These are phyloP conservation scores for Colletotrichum echinochloae DNA, from an alignment of 2,329 filamentous ascomycete species.

Conservation along the genomic window DNA sequence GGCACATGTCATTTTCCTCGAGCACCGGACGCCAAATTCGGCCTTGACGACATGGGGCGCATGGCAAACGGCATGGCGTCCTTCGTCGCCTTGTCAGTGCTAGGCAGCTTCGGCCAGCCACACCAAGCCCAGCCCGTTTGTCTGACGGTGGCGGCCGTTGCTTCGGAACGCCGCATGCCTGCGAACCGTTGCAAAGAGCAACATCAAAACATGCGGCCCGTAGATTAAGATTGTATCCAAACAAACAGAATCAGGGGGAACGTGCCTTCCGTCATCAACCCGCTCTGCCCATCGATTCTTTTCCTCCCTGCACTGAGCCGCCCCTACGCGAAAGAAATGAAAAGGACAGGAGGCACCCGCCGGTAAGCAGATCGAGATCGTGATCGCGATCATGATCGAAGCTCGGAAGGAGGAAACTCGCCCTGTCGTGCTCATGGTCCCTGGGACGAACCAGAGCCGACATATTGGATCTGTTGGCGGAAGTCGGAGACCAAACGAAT, in stretches of 20 bases:
- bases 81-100: slow-evolving; percentile 16
- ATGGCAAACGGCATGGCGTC: slow-evolving; percentile 28
- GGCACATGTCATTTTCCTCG: slow-evolving; percentile 1
- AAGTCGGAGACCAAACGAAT: neutral
- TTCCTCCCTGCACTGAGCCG: slow-evolving; percentile 1
- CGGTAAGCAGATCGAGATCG: slow-evolving; percentile 30
- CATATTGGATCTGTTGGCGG: neutral
- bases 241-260: slow-evolving; percentile 35
- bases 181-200: slow-evolving; percentile 20
- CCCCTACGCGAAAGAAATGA: neutral
- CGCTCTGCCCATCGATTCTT: slow-evolving; percentile 1
- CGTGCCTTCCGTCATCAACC: slow-evolving; percentile 32
- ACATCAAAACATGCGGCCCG: slow-evolving; percentile 33
- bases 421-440: neutral
- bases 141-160: slow-evolving; percentile 33
- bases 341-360: slow-evolving; percentile 4
- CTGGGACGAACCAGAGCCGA: neutral
- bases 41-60: slow-evolving; percentile 10
- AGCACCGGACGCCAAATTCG: neutral
- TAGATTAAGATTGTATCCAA: slow-evolving; percentile 35
- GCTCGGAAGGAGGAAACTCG: neutral
- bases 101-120: slow-evolving; percentile 12
- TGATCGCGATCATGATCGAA: slow-evolving; percentile 22
- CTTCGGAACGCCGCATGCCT: slow-evolving; percentile 35
- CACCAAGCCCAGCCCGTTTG: slow-evolving; percentile 18